Percentiles rank a stretch among this genome's conserved stretches.
These are phyloP conservation scores for Sarocladiaceae sp. DNA, from an alignment of 2,329 filamentous ascomycete species.

Conservation along the genomic window DNA sequence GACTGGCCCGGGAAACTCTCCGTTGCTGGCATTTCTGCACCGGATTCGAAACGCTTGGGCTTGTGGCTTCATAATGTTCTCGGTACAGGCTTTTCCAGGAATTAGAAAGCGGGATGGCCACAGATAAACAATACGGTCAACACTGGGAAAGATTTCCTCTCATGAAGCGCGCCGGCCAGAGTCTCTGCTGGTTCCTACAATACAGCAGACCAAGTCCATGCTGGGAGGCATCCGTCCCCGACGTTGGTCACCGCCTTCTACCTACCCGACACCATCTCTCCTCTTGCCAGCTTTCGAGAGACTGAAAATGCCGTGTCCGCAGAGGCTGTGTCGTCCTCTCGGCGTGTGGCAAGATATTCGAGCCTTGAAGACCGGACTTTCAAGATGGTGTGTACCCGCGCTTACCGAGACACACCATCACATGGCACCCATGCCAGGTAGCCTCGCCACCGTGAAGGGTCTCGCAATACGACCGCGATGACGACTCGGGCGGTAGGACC, in stretches of 20 bases:
- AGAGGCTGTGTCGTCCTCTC: no score
- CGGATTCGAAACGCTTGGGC: constrained; percentile 4
- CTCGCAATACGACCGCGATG: not conserved
- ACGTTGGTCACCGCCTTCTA: no score
- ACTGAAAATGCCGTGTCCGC: no score
- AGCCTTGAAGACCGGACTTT: not conserved
- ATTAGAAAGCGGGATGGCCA: no score
- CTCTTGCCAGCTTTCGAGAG: no score
- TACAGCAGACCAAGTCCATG: no score
- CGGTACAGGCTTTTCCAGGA: constrained; percentile 8
- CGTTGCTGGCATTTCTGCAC: not conserved
- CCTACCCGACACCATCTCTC: constrained; percentile 4
- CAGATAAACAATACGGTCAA: no score
- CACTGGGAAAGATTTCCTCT: no score
- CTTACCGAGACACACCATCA: constrained; percentile 3
- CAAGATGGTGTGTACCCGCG: constrained; percentile 1
- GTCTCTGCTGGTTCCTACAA: no score
- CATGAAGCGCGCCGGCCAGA: no score
- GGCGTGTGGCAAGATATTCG: not conserved
- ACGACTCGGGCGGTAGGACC: not conserved
- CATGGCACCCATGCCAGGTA: not conserved
- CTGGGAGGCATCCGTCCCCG: not conserved
- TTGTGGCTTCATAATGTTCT: constrained; percentile 10
- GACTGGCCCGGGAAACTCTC: constrained; percentile 10
- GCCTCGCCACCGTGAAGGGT: not conserved